These are phyloP conservation scores for Agastache rugosa DNA, from an alignment of 257 asterid species.

Conservation along the genomic window DNA sequence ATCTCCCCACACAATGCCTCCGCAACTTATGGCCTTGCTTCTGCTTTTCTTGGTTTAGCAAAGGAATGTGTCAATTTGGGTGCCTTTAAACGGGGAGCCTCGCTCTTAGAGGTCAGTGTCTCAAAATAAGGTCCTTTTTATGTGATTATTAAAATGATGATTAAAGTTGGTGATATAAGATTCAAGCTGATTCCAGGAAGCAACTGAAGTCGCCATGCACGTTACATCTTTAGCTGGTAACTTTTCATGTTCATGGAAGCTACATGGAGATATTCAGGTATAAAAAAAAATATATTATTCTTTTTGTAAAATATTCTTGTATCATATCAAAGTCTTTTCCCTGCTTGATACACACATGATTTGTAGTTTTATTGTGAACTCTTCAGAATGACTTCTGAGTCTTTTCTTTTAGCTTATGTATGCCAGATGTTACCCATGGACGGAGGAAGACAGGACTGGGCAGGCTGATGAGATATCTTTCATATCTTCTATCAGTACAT, in stretches of 20 bases:
- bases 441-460: slow-evolving; percentile 51
- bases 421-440: slow-evolving; percentile 94
- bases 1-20: slow-evolving; percentile 76
- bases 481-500: slow-evolving; percentile 60
- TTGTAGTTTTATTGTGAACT: slow-evolving; percentile 31
- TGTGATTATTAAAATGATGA: slow-evolving; percentile 31
- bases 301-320: slow-evolving; percentile 7
- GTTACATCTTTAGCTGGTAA: slow-evolving; percentile 69
- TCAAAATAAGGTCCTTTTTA: slow-evolving; percentile 30
- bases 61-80: slow-evolving; percentile 78
- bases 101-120: slow-evolving; percentile 79
- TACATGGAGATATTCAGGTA: slow-evolving; percentile 98
- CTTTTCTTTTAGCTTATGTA: slow-evolving; percentile 68
- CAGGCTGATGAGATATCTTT: slow-evolving; percentile 64
- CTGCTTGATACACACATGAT: slow-evolving; percentile 19
- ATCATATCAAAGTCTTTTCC: neutral
- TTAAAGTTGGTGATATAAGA: slow-evolving; percentile 33
- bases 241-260: slow-evolving; percentile 88
- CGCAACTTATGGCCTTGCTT: slow-evolving; percentile 89
- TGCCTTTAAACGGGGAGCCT: slow-evolving; percentile 93
- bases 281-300: slow-evolving; percentile 3
- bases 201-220: slow-evolving; percentile 65
- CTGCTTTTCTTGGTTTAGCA: slow-evolving; percentile 85
- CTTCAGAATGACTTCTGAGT: slow-evolving; percentile 35
- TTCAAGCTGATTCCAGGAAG: slow-evolving; percentile 68